A percentile compares a stretch with the other conserved stretches of the same genome.
These are phyloP conservation scores for Echinochloa phyllopogon DNA, from an alignment of 176 grass and related monocot genomes.

Conservation along the genomic window DNA sequence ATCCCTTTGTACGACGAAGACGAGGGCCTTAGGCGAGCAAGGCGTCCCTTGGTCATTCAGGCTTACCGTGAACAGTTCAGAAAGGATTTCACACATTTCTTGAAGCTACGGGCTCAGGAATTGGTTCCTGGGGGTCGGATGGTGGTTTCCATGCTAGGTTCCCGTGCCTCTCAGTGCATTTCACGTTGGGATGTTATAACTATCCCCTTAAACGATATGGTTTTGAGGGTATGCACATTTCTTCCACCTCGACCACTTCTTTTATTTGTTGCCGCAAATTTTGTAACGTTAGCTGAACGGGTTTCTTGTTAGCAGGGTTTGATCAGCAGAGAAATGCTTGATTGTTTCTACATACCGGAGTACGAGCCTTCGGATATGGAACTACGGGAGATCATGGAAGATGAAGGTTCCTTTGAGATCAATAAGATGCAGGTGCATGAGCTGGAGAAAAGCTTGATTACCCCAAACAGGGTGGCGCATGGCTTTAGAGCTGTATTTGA, in stretches of 20 bases:
- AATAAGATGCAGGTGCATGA: background rate
- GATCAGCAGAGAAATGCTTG: slow-evolving; percentile 10
- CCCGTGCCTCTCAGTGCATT: background rate
- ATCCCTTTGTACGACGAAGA: slow-evolving; percentile 23
- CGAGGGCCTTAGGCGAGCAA: background rate
- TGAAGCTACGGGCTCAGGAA: slow-evolving; percentile 27
- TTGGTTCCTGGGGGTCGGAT: background rate
- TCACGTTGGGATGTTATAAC: background rate
- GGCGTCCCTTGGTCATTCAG: background rate
- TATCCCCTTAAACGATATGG: slow-evolving; percentile 23
- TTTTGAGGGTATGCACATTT: background rate
- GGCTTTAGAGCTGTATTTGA: background rate
- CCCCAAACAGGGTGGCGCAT: background rate
- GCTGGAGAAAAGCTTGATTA: background rate
- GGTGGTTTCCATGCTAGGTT: slow-evolving; percentile 26
- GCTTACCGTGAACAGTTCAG: slow-evolving; percentile 38
- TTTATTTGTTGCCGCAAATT: too few species aligned
- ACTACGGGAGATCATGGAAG: slow-evolving; percentile 12
- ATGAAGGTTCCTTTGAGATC: slow-evolving; percentile 26
- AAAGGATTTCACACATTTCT: slow-evolving; percentile 32
- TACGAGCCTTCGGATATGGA: background rate
- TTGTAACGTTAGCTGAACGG: too few species aligned
- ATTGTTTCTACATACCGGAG: slow-evolving; percentile 36
- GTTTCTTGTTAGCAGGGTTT: background rate
- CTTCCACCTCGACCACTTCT: too few species aligned